A percentile compares a stretch with the other conserved stretches of the same genome.
These are phyloP conservation scores for Odonthalia washingtoniensis DNA, from an alignment of 31 red algal genomes.

Conservation along the genomic window DNA sequence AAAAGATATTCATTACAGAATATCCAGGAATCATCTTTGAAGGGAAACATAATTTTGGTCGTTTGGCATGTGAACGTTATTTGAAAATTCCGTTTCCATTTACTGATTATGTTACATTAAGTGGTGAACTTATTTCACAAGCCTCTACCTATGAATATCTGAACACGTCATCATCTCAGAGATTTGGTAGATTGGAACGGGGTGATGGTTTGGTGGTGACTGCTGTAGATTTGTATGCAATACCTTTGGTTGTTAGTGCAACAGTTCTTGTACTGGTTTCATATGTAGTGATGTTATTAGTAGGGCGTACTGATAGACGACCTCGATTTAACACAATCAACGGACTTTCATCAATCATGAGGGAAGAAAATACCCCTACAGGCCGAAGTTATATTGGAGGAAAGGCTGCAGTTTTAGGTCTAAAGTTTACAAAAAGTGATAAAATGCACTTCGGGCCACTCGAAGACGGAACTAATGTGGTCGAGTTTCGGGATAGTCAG, in stretches of 20 bases:
- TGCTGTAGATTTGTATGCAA: not conserved
- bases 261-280: not conserved
- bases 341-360: conserved; percentile 1
- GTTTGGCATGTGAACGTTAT: not conserved
- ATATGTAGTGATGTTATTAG: not conserved
- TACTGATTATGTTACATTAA: conserved; percentile 1
- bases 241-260: not conserved
- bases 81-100: not conserved
- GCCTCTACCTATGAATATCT: not conserved
- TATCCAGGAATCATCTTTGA: not conserved
- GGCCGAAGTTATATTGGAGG: not conserved
- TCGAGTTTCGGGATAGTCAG: too few species aligned
- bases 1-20: not conserved
- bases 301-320: not conserved
- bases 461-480: not conserved
- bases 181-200: not conserved
- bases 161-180: not conserved
- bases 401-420: not conserved
- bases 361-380: not conserved
- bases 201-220: not conserved
- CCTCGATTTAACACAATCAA: conserved; percentile 16
- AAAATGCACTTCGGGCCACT: conserved; percentile 12
- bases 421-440: not conserved
- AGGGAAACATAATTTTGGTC: not conserved
- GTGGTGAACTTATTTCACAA: not conserved